Evolutionary conservation across 495 filamentous ascomycete species (phyloP), one percentile per base, ranked within the genome.

Genomic region (Halenospora varia): DNA sequence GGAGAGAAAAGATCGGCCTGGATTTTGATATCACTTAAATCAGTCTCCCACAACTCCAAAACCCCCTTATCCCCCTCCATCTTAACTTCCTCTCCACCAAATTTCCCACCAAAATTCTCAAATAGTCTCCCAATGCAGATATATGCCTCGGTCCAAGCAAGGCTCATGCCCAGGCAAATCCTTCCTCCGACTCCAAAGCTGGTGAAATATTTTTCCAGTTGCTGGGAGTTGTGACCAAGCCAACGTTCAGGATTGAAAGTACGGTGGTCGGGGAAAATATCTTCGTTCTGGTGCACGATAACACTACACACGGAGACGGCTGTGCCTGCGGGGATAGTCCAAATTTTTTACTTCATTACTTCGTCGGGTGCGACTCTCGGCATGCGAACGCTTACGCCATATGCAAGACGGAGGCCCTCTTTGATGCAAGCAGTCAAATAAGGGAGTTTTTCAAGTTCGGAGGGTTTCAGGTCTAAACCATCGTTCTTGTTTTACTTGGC

Each of bases 221-320:
- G 11, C 19, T 51, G 49, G 10, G 60, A 56, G 1, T 62, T 52
- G 26, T 57, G 44, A 18, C 51, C 53, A 29, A 81, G 60, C 77
- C 78, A 85, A 13, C 81, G 70, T 22, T 81, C 76, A 0, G 82
- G 81, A 17, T 67, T 55, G 56, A 81, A 83, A 9, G 60, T 60
- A 2, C 69, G 57, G 0, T 79, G 71, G 10, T 79, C 59, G 0
- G 78, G 73, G 57, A 81, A 83, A 40, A 79, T 65, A 1, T 58
- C 58, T 19, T 73, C 55, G 55, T 82, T 64, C 29, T 68, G 70
- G 57, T 81, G 78, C 1, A 78, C 67, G 51, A 79, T 71, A 51
- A 72, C 72, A n/a, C 70, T 68, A 1, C 74, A 74, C 66, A 77
- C 76, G 48, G 72, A 73, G 22, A 84, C 70, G 0, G 78, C 69